Base-by-base conservation (phyloP, 257 asterid genomes). In the Solanum virginianum region DNA sequence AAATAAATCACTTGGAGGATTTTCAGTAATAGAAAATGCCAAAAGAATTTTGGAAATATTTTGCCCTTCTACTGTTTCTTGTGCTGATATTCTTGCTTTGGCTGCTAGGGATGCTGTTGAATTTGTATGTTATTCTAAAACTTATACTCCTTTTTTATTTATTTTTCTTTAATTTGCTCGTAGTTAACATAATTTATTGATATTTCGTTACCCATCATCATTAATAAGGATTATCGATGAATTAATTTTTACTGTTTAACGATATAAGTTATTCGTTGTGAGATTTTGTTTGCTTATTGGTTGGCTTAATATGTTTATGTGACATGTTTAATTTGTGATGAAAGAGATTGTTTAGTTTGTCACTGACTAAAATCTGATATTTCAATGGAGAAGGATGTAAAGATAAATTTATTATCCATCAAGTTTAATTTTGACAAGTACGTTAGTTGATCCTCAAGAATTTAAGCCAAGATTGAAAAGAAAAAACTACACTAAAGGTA, bases 41-140 rank as follows among this genome's bases (percentile, higher is more conserved):
- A 94, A 94, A 86, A 90, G 94, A 70, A 79, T 92, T 85, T 88
- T 93, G 15, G 98, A 94, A 85, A 13, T 92, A 63, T 92, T 93
- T 66, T 94, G 98, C 75, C 97, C 97, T 0, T 88, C 85, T 85
- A 90, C 85, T 26, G 97, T 94, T 87, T 94, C 98, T 88, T 94
- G 98, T 85, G 97, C 98, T 29, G 98, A 94, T 86, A 88, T 94
- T 74, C 87, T 94, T 54, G 97, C 94, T 59, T 86, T 94, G 87
- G 95, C 97, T 32, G 98, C 98, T 41, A 86, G 98, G 88, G 98
- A 94, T 60, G 93, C 97, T 16, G 97, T 94, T 55, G 93, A 92
- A 91, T 89, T 88, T 51, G 98, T 94, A 93, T 72, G 16, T 11
- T 74, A 22, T 24, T 81, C n/a, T 22, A 36, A 9, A 45, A 60